These are phyloP conservation scores for Wilhelminamyces savonicus DNA, from an alignment of 805 yeast genomes.

Conservation along the genomic window DNA sequence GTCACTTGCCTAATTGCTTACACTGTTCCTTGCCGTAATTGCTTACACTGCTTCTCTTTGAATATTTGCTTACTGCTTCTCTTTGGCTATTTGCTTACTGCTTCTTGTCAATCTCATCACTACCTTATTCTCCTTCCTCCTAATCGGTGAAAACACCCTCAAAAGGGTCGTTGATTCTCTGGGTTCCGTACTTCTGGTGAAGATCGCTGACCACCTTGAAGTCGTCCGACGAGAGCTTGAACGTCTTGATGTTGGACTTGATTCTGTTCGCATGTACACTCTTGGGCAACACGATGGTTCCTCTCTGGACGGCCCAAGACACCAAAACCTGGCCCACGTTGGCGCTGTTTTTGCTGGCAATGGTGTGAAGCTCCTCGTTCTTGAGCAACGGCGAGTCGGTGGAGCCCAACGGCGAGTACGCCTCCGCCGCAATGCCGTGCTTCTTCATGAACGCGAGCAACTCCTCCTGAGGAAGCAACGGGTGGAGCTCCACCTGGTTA, in stretches of 20 bases:
- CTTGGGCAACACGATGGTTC: constrained; percentile 13
- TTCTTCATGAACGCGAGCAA: constrained; percentile 7
- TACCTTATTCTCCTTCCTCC: too few relatives aligned
- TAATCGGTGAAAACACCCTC: not conserved
- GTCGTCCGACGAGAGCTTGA: constrained; percentile 10
- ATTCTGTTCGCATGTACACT: constrained; percentile 8
- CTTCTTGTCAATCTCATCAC: too few relatives aligned
- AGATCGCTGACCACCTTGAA: constrained; percentile 7
- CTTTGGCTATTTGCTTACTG: too few relatives aligned
- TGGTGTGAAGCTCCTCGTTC: constrained; percentile 6
- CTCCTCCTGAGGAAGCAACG: constrained; percentile 12
- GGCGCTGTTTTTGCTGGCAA: constrained; percentile 11
- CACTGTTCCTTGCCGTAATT: too few relatives aligned
- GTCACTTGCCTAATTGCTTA: too few relatives aligned
- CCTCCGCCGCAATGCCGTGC: constrained; percentile 8
- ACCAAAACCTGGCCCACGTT: constrained; percentile 11
- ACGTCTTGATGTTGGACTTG: constrained; percentile 9
- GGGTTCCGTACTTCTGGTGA: constrained; percentile 7
- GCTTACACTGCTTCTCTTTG: too few relatives aligned
- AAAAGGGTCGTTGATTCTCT: constrained; percentile 1
- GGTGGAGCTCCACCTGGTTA: constrained; percentile 14
- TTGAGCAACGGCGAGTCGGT: constrained; percentile 5
- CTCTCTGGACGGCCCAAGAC: constrained; percentile 13
- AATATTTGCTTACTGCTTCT: too few relatives aligned
- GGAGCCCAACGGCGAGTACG: constrained; percentile 14